Evolutionary conservation across 1,139 yeast species (phyloP).

Genomic region (Meyerozyma elateridarum): DNA sequence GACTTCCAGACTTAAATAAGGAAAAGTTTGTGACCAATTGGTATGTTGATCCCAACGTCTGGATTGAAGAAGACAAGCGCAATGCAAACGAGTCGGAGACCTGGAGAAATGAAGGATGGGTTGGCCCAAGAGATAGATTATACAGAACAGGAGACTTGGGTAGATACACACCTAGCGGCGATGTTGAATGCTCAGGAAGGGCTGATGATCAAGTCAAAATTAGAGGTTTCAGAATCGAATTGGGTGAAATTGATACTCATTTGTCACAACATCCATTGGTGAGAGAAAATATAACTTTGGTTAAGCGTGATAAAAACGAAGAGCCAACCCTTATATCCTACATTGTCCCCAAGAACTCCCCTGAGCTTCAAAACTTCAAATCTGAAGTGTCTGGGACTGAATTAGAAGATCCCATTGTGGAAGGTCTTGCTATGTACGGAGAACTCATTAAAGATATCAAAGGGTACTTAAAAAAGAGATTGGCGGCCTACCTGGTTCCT

Average conservation of each 20-base stretch:
- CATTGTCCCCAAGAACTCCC: slow-evolving; percentile 74
- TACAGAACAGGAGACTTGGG: slow-evolving; percentile 98
- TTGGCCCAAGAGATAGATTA: slow-evolving; percentile 91
- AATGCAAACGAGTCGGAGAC: slow-evolving; percentile 39
- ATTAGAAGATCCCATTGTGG: slow-evolving; percentile 61
- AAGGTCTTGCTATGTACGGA: slow-evolving; percentile 73
- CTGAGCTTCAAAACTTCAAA: slow-evolving; percentile 51
- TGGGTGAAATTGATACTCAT: slow-evolving; percentile 97
- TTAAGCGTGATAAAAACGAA: slow-evolving; percentile 87
- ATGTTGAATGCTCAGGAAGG: slow-evolving; percentile 97
- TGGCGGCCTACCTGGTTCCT: slow-evolving; percentile 93
- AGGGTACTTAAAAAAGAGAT: slow-evolving; percentile 75
- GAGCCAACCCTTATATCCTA: slow-evolving; percentile 90
- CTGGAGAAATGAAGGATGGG: slow-evolving; percentile 80
- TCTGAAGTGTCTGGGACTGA: slow-evolving; percentile 30
- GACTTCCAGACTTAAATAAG: slow-evolving; percentile 81
- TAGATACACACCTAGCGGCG: slow-evolving; percentile 92
- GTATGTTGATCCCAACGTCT: slow-evolving; percentile 64
- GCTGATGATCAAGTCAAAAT: slow-evolving; percentile 99
- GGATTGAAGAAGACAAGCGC: slow-evolving; percentile 53
- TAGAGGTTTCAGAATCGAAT: slow-evolving; percentile 95
- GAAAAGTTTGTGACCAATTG: slow-evolving; percentile 87
- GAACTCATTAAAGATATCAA: slow-evolving; percentile 77
- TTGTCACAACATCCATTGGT: slow-evolving; percentile 88
- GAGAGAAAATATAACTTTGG: slow-evolving; percentile 88